Conservation (phyloP, 768 basidiomycete species). For the Clavaria fumosa region DNA sequence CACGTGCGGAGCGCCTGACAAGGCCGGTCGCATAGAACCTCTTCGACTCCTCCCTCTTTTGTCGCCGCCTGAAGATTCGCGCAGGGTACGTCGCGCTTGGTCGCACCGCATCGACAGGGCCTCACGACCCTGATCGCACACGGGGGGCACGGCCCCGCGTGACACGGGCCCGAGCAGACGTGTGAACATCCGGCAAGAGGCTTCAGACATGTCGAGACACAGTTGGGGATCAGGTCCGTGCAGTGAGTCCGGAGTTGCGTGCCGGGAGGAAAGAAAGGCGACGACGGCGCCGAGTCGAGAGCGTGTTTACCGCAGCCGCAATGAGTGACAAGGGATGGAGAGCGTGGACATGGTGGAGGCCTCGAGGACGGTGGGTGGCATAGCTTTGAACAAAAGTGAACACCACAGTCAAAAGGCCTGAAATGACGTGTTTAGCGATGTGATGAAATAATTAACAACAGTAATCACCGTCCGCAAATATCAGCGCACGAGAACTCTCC, state of each 20-base stretch:
- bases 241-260: slow-evolving; percentile 46
- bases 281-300: slow-evolving; percentile 25
- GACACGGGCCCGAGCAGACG: slow-evolving; percentile 53
- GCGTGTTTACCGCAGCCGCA: slow-evolving; percentile 73
- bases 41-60: slow-evolving; percentile 20
- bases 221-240: slow-evolving; percentile 69
- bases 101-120: slow-evolving; percentile 79
- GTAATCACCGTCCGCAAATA: slow-evolving; percentile 38
- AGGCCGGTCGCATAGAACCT: slow-evolving; percentile 66
- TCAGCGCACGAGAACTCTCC: slow-evolving; percentile 46
- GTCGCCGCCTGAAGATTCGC: slow-evolving; percentile 24
- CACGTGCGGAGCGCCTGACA: slow-evolving; percentile 71
- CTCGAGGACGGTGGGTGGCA: slow-evolving; percentile 63
- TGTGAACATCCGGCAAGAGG: slow-evolving; percentile 56
- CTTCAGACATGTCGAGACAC: slow-evolving; percentile 51
- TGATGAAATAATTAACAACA: slow-evolving; percentile 2
- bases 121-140: slow-evolving; percentile 55
- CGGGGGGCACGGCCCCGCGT: slow-evolving; percentile 66
- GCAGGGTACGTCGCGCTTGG: slow-evolving; percentile 42
- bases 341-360: slow-evolving; percentile 53
- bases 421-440: slow-evolving; percentile 4
- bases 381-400: slow-evolving; percentile 53
- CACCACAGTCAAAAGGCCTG: slow-evolving; percentile 63
- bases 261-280: slow-evolving; percentile 22
- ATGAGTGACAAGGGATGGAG: slow-evolving; percentile 47